Conservation (phyloP, 352 stramenopile species). For the Phytophthora brassicae region DNA sequence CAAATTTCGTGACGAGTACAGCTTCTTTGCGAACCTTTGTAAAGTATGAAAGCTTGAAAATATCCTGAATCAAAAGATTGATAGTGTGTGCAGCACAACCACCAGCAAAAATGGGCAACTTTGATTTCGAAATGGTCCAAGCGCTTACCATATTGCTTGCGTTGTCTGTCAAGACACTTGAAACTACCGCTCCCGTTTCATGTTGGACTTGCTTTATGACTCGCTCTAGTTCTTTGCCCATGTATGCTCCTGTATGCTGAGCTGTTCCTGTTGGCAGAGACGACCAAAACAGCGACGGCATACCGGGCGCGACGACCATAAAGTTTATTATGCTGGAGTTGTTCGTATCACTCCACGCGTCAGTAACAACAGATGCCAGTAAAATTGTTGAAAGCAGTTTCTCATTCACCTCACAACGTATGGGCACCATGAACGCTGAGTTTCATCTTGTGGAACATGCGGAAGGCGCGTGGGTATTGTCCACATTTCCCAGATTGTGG, state of each 20-base stretch:
- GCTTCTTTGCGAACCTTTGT: background rate
- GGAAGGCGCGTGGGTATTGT: too few species aligned
- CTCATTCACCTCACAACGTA: too few species aligned
- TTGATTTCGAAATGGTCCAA: background rate
- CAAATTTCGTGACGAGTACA: background rate
- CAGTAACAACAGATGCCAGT: too few species aligned
- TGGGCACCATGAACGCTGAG: too few species aligned
- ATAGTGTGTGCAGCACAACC: background rate
- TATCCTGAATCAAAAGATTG: conserved; percentile 1
- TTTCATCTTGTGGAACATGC: too few species aligned
- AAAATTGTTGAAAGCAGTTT: too few species aligned
- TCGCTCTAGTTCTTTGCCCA: background rate
- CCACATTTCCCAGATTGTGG: too few species aligned
- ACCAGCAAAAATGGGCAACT: conserved; percentile 4
- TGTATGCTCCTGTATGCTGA: background rate
- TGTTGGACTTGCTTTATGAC: conserved; percentile 3
- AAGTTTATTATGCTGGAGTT: too few species aligned
- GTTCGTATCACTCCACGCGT: too few species aligned
- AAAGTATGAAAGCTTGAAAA: conserved; percentile 5
- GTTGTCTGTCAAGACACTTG: background rate
- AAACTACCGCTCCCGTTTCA: background rate
- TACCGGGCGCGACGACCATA: too few species aligned
- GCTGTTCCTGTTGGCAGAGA: background rate
- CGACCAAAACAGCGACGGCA: conserved; percentile 5
- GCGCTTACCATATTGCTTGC: background rate